Evolutionary conservation across 2,329 filamentous ascomycete species (phyloP).

Genomic region (Ascomycota sp.): DNA sequence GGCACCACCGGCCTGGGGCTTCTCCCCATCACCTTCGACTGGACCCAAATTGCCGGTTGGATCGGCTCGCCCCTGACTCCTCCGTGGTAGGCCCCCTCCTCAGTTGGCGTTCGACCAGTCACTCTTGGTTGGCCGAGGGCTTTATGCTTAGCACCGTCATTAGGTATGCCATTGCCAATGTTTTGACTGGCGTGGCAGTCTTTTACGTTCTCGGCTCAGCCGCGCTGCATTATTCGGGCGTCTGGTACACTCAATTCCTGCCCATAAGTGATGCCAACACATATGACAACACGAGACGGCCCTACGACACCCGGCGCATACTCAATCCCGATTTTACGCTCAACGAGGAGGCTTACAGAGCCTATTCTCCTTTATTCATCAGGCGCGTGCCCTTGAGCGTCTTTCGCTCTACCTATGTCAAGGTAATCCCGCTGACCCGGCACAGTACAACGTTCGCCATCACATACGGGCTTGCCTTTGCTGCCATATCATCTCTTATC

Average conservation of each 20-base stretch:
- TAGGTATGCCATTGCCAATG: slow-evolving; percentile 54
- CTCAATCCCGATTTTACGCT: slow-evolving; percentile 41
- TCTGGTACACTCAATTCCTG: slow-evolving; percentile 43
- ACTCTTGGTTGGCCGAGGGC: no score
- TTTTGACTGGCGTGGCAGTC: slow-evolving; percentile 41
- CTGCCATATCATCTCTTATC: slow-evolving; percentile 48
- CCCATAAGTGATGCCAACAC: slow-evolving; percentile 50
- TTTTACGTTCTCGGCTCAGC: slow-evolving; percentile 43
- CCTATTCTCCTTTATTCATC: slow-evolving; percentile 48
- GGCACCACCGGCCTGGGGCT: slow-evolving; percentile 46
- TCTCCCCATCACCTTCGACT: slow-evolving; percentile 56
- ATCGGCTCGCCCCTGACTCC: slow-evolving; percentile 48
- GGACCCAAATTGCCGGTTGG: slow-evolving; percentile 52
- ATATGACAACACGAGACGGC: slow-evolving; percentile 47
- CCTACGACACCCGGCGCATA: slow-evolving; percentile 45
- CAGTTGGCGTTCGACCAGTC: no score
- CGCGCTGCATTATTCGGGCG: slow-evolving; percentile 42
- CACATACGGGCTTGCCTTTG: slow-evolving; percentile 52
- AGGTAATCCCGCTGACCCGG: background rate
- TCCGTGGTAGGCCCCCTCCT: slow-evolving; percentile 30
- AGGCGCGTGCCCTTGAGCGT: slow-evolving; percentile 14
- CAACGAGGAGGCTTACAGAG: slow-evolving; percentile 40
- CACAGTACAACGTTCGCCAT: slow-evolving; percentile 48
- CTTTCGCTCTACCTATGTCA: no score
- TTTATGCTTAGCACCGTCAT: background rate